phyloP scores from a whole-genome alignment of 106 monocot genomes.

The Phalaenopsis aphrodite region DNA sequence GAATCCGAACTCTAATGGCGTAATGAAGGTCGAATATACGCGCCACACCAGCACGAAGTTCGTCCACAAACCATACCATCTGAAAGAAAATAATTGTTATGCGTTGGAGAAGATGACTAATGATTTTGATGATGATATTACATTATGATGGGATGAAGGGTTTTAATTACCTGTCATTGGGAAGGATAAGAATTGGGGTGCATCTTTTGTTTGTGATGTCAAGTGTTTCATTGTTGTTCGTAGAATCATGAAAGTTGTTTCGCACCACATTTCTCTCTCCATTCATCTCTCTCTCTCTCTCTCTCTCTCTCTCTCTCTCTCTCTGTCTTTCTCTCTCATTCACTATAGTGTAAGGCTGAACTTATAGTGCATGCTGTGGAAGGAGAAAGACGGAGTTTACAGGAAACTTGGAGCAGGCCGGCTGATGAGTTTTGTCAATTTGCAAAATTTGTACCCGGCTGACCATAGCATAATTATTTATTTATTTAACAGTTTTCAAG shows the following conservation, averaged over 20 bases:
- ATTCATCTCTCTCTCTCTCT: background rate
- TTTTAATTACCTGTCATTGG: slow-evolving; percentile 47
- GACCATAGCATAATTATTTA: too few species aligned
- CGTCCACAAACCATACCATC: slow-evolving; percentile 41
- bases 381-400: too few species aligned
- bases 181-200: slow-evolving; percentile 31
- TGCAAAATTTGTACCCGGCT: too few species aligned
- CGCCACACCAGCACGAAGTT: slow-evolving; percentile 47
- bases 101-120: too few species aligned
- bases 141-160: too few species aligned
- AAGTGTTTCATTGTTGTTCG: slow-evolving; percentile 24
- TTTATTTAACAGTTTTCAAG: too few species aligned
- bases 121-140: too few species aligned
- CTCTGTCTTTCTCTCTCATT: background rate
- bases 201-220: slow-evolving; percentile 21
- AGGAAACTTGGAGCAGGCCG: too few species aligned
- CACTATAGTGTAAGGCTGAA: background rate
- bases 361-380: too few species aligned
- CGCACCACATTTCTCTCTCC: slow-evolving; percentile 17
- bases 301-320: background rate
- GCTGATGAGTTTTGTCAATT: too few species aligned
- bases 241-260: slow-evolving; percentile 38
- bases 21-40: slow-evolving; percentile 60
- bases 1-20: slow-evolving; percentile 80
- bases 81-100: background rate